Evolutionary conservation across 306 rosid species (phyloP).

Genomic region (Aeschynomene evenia): DNA sequence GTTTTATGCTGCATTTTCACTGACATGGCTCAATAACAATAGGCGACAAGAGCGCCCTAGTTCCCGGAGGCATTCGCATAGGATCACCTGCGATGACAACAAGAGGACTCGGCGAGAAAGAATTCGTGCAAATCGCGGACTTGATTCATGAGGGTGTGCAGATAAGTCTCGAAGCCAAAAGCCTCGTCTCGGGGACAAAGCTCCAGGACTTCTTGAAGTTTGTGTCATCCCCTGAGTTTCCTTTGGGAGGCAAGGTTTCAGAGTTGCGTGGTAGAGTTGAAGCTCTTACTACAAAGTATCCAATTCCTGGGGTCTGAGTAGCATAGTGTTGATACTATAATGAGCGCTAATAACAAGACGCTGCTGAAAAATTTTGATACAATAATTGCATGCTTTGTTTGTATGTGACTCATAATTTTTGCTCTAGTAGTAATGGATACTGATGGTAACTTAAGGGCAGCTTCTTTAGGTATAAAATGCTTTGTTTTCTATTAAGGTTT

Average conservation of each 20-base stretch:
- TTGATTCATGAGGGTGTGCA: constrained; percentile 84
- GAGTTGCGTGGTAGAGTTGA: constrained; percentile 72
- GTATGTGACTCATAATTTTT: not conserved
- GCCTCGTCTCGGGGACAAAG: constrained; percentile 64
- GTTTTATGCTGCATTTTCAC: constrained; percentile 10
- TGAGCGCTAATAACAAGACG: constrained; percentile 5
- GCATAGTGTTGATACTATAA: not conserved
- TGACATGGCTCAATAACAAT: constrained; percentile 6
- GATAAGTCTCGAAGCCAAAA: constrained; percentile 67
- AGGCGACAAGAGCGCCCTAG: constrained; percentile 92
- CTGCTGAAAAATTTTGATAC: constrained; percentile 24
- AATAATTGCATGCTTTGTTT: constrained; percentile 7
- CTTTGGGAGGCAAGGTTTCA: constrained; percentile 46
- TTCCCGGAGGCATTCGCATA: constrained; percentile 95
- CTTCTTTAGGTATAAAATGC: not conserved
- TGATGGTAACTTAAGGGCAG: not conserved
- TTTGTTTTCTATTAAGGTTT: not conserved
- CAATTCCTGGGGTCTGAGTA: constrained; percentile 76
- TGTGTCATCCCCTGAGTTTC: constrained; percentile 62
- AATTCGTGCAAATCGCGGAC: constrained; percentile 68
- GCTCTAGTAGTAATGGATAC: not conserved
- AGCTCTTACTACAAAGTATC: constrained; percentile 72
- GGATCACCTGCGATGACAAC: constrained; percentile 99
- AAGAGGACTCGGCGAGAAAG: constrained; percentile 77
- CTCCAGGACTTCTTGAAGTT: constrained; percentile 78